Base-by-base conservation (phyloP, 1,284 basidiomycete genomes). In the Wolfiporia cocos region DNA sequence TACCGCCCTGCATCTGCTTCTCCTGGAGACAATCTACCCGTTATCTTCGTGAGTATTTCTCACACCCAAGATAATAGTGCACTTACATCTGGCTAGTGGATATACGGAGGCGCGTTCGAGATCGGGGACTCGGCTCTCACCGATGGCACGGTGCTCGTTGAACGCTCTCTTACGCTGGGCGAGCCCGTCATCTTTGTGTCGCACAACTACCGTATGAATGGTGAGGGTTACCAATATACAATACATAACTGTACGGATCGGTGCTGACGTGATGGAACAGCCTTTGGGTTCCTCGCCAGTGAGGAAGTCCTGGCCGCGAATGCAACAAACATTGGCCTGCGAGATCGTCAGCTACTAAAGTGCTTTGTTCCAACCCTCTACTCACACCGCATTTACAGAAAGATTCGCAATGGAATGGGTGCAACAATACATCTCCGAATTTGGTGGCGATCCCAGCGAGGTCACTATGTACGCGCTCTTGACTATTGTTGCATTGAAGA, bases 371-470 rank as follows among this genome's bases (percentile, higher is more conserved):
- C 26, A 2, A 21, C 6, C 10, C 18, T 12, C 15, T 9, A 7
- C 7, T 15, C 15, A 12, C 11, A 31, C 18, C 9, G 1, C 30
- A 19, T 5, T 4, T 15, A 14, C 22, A 56, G 54, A 56, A 35
- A 46, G 56, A 1, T 42, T 48, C 11, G 54, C 54, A 2, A 22
- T 58, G n/a, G 38, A 51, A 26, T 58, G 56, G 56, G 63, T 85
- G 0, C 74, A 82, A 47, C 68, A 76, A 49, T 80, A 86, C 51
- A 80, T 86, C 37, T 48, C 59, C 6, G 59, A 62, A 1, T 86
- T 86, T 42, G 81, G 81, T 1, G 84, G 84, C 3, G 74, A 85
- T 51, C 71, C 74, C 9, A 56, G 62, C 2, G 71, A 71, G 52
- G 77, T 80, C 3, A 78, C 73, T 2, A 71, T 78, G 76, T 78